A percentile compares a stretch with the other conserved stretches of the same genome.
Evolutionary conservation across 2,329 filamentous ascomycete genomes (phyloP).

Genomic region (Aspergillus chevalieri): DNA sequence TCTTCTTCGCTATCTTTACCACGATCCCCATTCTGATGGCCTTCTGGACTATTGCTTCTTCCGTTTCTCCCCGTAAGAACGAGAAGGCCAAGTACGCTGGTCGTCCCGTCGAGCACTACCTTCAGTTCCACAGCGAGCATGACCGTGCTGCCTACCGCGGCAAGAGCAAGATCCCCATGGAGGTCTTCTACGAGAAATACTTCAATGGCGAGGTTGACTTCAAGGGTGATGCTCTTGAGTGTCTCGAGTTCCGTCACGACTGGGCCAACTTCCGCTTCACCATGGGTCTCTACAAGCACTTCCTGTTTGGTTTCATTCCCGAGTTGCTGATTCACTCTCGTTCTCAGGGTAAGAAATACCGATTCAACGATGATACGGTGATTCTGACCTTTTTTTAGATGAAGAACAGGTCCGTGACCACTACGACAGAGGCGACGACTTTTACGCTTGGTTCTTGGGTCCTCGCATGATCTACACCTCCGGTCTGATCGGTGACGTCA

Average conservation of each 20-base stretch:
- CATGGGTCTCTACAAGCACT: slow-evolving; percentile 74
- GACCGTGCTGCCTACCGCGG: slow-evolving; percentile 43
- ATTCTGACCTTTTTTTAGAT: slow-evolving; percentile 50
- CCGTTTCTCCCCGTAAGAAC: slow-evolving; percentile 80
- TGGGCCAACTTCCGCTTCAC: slow-evolving; percentile 96
- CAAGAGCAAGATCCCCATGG: slow-evolving; percentile 48
- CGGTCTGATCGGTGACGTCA: slow-evolving; percentile 82
- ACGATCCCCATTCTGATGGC: slow-evolving; percentile 69
- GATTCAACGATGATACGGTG: neutral
- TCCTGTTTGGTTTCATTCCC: slow-evolving; percentile 79
- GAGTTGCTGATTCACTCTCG: slow-evolving; percentile 90
- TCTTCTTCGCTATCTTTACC: slow-evolving; percentile 78
- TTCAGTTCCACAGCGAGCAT: slow-evolving; percentile 42
- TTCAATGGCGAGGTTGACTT: slow-evolving; percentile 92
- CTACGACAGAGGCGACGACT: slow-evolving; percentile 97
- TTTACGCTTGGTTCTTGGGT: slow-evolving; percentile 97
- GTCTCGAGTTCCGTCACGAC: slow-evolving; percentile 90
- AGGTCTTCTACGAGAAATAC: slow-evolving; percentile 97
- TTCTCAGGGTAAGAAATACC: slow-evolving; percentile 60
- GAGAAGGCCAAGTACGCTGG: slow-evolving; percentile 86
- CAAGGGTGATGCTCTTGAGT: slow-evolving; percentile 85
- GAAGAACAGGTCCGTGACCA: slow-evolving; percentile 97
- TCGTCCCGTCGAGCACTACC: slow-evolving; percentile 83
- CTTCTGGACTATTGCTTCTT: slow-evolving; percentile 77
- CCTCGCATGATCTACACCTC: slow-evolving; percentile 99